phyloP scores from a whole-genome alignment of 495 filamentous ascomycete species.

The Thozetella sp. region DNA sequence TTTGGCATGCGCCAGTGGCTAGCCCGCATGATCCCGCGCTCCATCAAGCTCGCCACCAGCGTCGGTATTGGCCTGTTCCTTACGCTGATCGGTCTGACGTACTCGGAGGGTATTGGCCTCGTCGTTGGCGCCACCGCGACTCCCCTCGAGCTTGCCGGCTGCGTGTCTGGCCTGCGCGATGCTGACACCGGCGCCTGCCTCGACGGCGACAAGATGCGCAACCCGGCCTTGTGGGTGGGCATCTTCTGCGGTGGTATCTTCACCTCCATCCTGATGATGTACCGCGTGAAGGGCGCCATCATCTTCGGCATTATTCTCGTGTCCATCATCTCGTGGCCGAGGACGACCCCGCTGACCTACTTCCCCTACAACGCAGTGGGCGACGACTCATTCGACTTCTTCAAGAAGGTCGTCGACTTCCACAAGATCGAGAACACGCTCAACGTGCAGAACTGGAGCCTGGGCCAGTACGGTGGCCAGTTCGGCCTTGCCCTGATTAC shows the following conservation, averaged over 20 bases:
- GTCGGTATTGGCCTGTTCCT: slow-evolving; percentile 82
- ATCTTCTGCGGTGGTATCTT: slow-evolving; percentile 82
- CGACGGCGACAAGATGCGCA: slow-evolving; percentile 66
- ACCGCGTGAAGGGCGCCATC: slow-evolving; percentile 79
- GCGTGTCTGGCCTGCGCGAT: slow-evolving; percentile 33
- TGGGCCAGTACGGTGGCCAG: slow-evolving; percentile 61
- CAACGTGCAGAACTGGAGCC: slow-evolving; percentile 67
- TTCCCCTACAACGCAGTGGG: slow-evolving; percentile 73
- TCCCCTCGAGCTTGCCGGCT: slow-evolving; percentile 73
- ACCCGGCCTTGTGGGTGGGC: slow-evolving; percentile 78
- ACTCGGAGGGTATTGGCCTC: slow-evolving; percentile 76
- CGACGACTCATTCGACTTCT: slow-evolving; percentile 73
- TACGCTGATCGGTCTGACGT: slow-evolving; percentile 78
- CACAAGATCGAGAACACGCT: slow-evolving; percentile 70
- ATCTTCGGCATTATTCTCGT: slow-evolving; percentile 80
- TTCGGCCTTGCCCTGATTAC: slow-evolving; percentile 81
- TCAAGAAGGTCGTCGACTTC: slow-evolving; percentile 81
- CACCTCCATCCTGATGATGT: slow-evolving; percentile 77
- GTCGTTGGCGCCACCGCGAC: slow-evolving; percentile 59
- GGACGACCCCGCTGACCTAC: slow-evolving; percentile 70
- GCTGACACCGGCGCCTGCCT: slow-evolving; percentile 47
- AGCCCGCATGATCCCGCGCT: slow-evolving; percentile 72
- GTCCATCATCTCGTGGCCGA: slow-evolving; percentile 83
- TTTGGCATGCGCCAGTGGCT: slow-evolving; percentile 83
- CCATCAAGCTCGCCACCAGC: slow-evolving; percentile 82